A percentile compares a stretch with the other conserved stretches of the same genome.
These are phyloP conservation scores for Taiwanofungus camphoratus DNA, from an alignment of 1,284 basidiomycete genomes.

Conservation along the genomic window DNA sequence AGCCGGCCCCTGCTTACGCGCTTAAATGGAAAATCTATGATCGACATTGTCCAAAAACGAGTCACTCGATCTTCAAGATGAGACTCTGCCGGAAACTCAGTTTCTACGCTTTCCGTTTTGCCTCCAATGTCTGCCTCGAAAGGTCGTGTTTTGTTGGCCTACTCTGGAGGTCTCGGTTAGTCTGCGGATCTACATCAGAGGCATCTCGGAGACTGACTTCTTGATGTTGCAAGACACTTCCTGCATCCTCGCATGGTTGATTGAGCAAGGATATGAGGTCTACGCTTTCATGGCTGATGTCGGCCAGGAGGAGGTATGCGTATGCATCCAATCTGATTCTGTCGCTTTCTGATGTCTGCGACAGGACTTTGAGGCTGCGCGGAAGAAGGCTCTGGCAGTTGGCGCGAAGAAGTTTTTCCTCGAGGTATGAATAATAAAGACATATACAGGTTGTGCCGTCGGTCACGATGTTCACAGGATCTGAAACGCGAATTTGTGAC, in stretches of 20 bases:
- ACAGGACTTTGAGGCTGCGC: constrained; percentile 92
- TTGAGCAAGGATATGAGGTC: constrained; percentile 97
- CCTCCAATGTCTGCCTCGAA: constrained; percentile 34
- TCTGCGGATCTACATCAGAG: constrained; percentile 12
- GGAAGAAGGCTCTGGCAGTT: constrained; percentile 86
- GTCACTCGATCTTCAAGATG: background rate
- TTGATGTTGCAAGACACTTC: constrained; percentile 70
- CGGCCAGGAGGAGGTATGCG: constrained; percentile 87
- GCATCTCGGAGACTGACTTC: background rate
- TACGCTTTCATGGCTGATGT: constrained; percentile 99
- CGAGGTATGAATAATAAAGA: constrained; percentile 43
- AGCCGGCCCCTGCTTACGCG: no score
- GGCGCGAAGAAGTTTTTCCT: constrained; percentile 96
- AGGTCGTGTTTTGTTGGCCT: constrained; percentile 90
- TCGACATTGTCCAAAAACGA: no score
- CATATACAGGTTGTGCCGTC: background rate
- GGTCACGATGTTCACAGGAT: constrained; percentile 49
- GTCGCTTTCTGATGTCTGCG: constrained; percentile 5
- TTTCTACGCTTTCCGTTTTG: background rate
- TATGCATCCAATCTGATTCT: background rate
- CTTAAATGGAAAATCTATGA: no score
- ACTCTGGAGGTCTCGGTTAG: constrained; percentile 96
- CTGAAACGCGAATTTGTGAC: constrained; percentile 94
- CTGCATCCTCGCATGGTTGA: constrained; percentile 95
- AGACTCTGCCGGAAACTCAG: background rate